These are phyloP conservation scores for Cryptococcus deneoformans DNA, from an alignment of 1,284 basidiomycete genomes.

Conservation along the genomic window DNA sequence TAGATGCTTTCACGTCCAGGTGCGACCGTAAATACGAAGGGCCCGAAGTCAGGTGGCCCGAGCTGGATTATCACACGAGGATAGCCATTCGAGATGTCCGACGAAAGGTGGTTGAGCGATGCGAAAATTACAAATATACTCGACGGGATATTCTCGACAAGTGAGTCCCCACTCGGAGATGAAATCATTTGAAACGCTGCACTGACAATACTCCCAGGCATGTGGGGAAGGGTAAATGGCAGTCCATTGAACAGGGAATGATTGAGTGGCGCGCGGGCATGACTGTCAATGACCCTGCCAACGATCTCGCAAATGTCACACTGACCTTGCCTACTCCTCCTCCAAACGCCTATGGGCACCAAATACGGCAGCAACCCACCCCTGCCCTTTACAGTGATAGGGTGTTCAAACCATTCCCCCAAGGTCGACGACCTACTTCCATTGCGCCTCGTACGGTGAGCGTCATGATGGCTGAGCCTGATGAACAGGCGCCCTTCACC, in stretches of 20 bases:
- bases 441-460: conserved; percentile 19
- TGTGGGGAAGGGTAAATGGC: conserved; percentile 44
- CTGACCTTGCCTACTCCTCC: conserved; percentile 37
- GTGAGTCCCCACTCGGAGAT: conserved; percentile 29
- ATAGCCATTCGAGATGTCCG: conserved; percentile 44
- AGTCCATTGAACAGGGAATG: conserved; percentile 41
- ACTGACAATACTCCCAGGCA: conserved; percentile 15
- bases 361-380: conserved; percentile 10
- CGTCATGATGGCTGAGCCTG: conserved; percentile 24
- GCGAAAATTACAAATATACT: conserved; percentile 51
- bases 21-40: conserved; percentile 45
- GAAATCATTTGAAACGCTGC: background rate
- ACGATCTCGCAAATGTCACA: conserved; percentile 38
- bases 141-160: conserved; percentile 48
- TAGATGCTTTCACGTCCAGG: conserved; percentile 41
- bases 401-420: conserved; percentile 24
- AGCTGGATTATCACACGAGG: conserved; percentile 37
- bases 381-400: conserved; percentile 6
- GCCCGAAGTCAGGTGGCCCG: conserved; percentile 34
- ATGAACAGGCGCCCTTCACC: conserved; percentile 3
- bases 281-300: conserved; percentile 37
- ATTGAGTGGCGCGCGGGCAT: conserved; percentile 37
- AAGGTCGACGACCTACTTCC: conserved; percentile 13
- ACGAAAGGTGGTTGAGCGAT: conserved; percentile 48
- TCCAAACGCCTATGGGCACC: conserved; percentile 14